Evolutionary conservation across 495 filamentous ascomycete species (phyloP).

Genomic region (Aspergillus olivimuriae): DNA sequence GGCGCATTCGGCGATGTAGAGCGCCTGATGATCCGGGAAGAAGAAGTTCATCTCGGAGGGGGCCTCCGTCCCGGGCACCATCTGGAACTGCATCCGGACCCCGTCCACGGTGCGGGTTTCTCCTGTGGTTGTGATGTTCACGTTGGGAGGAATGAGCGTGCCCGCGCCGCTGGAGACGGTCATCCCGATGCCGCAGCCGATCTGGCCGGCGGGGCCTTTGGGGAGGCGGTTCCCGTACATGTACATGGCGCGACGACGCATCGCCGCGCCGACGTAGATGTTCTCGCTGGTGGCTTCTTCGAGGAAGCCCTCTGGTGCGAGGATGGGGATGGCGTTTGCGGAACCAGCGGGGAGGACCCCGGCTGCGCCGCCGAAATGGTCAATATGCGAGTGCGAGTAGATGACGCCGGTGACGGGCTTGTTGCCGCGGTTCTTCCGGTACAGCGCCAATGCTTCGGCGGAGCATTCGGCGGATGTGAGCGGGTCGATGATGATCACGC

Average conservation of each 20-base stretch:
- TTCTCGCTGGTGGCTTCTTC: slow-evolving; percentile 18
- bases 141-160: slow-evolving; percentile 16
- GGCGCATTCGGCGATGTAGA: slow-evolving; percentile 19
- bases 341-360: slow-evolving; percentile 8
- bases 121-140: slow-evolving; percentile 11
- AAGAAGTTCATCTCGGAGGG: slow-evolving; percentile 21
- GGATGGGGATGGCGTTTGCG: slow-evolving; percentile 12
- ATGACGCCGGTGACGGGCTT: slow-evolving; percentile 16
- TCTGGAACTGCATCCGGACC: slow-evolving; percentile 19
- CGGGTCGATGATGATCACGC: slow-evolving; percentile 20
- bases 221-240: slow-evolving; percentile 18
- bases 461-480: slow-evolving; percentile 14
- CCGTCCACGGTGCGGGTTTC: slow-evolving; percentile 13
- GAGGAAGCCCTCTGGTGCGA: slow-evolving; percentile 22
- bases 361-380: slow-evolving; percentile 20
- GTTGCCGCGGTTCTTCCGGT: slow-evolving; percentile 13
- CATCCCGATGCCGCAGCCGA: slow-evolving; percentile 17
- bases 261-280: slow-evolving; percentile 15
- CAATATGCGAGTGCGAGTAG: slow-evolving; percentile 24
- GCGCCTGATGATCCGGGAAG: slow-evolving; percentile 15
- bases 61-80: slow-evolving; percentile 19
- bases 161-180: slow-evolving; percentile 8
- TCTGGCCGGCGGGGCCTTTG: slow-evolving; percentile 11
- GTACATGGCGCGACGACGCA: slow-evolving; percentile 17
- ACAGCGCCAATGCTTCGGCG: slow-evolving; percentile 13